Evolutionary conservation across 441 rosid species (phyloP).

Genomic region (Macaranga tanarius): DNA sequence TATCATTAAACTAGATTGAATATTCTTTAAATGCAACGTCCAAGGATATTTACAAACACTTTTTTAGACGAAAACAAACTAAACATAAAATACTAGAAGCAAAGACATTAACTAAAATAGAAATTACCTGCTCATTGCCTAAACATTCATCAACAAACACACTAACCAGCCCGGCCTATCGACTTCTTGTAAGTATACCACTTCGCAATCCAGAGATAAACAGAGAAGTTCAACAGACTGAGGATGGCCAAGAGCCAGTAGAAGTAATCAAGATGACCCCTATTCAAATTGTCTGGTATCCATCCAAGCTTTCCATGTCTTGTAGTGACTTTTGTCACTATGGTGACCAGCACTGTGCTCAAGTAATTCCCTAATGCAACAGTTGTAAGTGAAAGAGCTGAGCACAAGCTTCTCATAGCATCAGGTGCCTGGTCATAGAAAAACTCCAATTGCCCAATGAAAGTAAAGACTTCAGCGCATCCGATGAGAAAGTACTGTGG

Average conservation of each 20-base stretch:
- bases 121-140: neutral
- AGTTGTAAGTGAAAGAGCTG: constrained; percentile 78
- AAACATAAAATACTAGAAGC: neutral
- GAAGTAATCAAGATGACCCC: constrained; percentile 73
- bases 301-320: constrained; percentile 68
- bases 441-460: constrained; percentile 86
- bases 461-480: constrained; percentile 87
- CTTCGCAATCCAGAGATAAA: constrained; percentile 65
- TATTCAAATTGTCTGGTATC: constrained; percentile 83
- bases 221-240: constrained; percentile 62
- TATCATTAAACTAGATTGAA: neutral
- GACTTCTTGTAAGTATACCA: constrained; percentile 80
- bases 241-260: constrained; percentile 67
- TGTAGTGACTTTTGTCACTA: constrained; percentile 53
- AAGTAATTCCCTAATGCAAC: constrained; percentile 77
- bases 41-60: constrained; percentile 12
- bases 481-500: constrained; percentile 88
- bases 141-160: neutral
- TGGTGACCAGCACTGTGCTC: constrained; percentile 76
- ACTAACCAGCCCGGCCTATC: constrained; percentile 9
- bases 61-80: neutral
- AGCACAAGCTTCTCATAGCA: constrained; percentile 90
- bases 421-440: constrained; percentile 96
- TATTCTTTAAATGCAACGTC: neutral
- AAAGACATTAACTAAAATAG: neutral